Base-by-base conservation (phyloP, 371 early-diverging fungal species). In the Syncephalis fuscata region DNA sequence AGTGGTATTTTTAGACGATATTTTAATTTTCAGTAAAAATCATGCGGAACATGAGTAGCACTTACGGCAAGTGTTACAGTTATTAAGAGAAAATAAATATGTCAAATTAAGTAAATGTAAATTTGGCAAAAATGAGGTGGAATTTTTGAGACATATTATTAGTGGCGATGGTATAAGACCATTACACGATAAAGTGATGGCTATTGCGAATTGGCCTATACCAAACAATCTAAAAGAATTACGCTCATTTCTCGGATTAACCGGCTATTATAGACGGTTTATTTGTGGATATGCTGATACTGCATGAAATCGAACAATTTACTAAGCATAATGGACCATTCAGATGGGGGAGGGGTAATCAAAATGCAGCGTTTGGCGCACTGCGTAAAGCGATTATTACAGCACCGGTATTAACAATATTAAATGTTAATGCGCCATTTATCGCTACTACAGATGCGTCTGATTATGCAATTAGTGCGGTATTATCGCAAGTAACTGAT, bases 1-100 rank as follows among this genome's bases (percentile, higher is more conserved):
- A 1, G 40, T 71, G 0, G 58, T 70, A 1, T 80, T 71, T 36
- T 39, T 79, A 0, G 76, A 82, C 49, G 71, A 78, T 48, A 70
- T 78, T 1, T 48, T 78, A 0, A 68, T 82, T 17, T 77, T 58
- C 45, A 65, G 66, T 7, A 45, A 61, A 11, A 62, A 56, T 8
- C n/a, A 27, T n/a, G 60, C 67, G 9, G 67, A 74, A 21, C 75
- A 78, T 44, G 22, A 48, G 3, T 2, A 39, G 7, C 65, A 77
- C 48, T 38, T 72, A 10, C 24, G 45, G 2, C 25, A 25, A 2
- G 67, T 76, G 0, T 48, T 76, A 1, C 11, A 56, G 0, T 25
- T 53, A 9, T 56, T 78, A 3, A 22, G 48, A 1, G 36, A 66
- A 5, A 43, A 60, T 1, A 48, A 78, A 1, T 57, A 53, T 11